Evolutionary conservation across 768 basidiomycete genomes (phyloP), one percentile per base, ranked within the genome.

Genomic region (Floccularia luteovirens): DNA sequence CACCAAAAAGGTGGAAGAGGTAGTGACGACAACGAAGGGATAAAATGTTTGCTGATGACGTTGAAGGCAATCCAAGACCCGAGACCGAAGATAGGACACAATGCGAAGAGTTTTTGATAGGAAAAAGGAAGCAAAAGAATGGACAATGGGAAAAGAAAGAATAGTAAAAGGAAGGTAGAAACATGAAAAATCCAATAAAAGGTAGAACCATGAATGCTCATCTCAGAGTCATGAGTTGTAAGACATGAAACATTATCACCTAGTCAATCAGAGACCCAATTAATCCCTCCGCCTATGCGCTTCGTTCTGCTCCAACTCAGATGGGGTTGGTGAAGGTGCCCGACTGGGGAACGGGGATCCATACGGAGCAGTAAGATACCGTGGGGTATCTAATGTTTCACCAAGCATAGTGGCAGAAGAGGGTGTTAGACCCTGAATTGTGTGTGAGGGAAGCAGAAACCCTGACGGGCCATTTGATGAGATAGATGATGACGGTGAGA

Each of bases 291-390:
- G 13, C 22, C 12, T n/a, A 25, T 33, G 16, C 56, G 51, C 23
- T 27, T 14, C 14, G 16, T 6, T 30, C 24, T 39, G 36, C 25
- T 54, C 60, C 23, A 55, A 47, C 35, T 57, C 48, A 6, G 60
- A 62, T 20, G 57, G 55, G 4, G 52, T 47, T 23, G 62, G 51
- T 19, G 66, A 62, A 5, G 63, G 59, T 11, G 58, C 45, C 31
- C 53, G 51, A 22, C 60, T 66, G 4, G 63, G 48, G 43, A 62
- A 70, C 31, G 69, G 70, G 16, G 63, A 66, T 3, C 64, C 66
- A 47, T 65, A 69, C 13, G 64, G 66, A 22, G 63, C 62, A 32
- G 58, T 59, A 23, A 63, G 57, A 44, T 64, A 63, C 49, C 62
- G 53, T 39, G 46, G 16, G n/a, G 64, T 61, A 31, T 65, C 63